Base-by-base conservation (phyloP, 768 basidiomycete species). In the Pulveroboletus frians region DNA sequence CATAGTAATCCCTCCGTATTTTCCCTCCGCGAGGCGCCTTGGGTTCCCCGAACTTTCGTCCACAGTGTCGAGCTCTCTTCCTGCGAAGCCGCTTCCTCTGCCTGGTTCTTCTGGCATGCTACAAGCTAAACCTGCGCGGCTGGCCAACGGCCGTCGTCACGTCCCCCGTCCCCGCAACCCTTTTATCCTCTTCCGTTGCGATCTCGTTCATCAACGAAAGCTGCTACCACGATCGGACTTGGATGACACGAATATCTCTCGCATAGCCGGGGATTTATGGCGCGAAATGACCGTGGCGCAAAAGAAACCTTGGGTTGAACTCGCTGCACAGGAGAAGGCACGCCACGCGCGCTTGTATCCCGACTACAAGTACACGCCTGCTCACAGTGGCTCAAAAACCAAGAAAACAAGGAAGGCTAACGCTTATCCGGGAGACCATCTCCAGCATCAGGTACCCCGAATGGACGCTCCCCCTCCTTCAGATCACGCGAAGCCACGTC, bases 151-250 rank as follows among this genome's bases (percentile, higher is more conserved):
- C 27, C 53, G 46, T 35, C 47, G 71, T 5, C 86, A 87, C 60
- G 76, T 88, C 34, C 82, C 83, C 15, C 79, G 88, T 23, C 85
- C 86, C 0, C 72, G 82, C 14, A 89, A 89, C 64, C 82, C 86
- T 0, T 90, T 90, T 68, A 88, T 90, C 55, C 76, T 89, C 53
- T 90, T 87, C 62, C 77, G 88, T 36, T 85, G 80, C 61, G 80
- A 88, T 61, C 81, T 86, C 46, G 80, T 85, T 14, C 75, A 79
- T 43, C 79, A 84, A 53, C 74, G 80, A 46, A 75, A 79, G 52
- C 71, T 78, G 40, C 79, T 83, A 0, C 62, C 70, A 9, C 66
- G 70, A 36, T 76, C 80, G 3, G 81, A 85, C 62, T 73, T 73
- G 14, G 78, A 87, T 56, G 84, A 88, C 60, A 77, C 80, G 50